Percentiles rank a stretch among this genome's conserved stretches.
phyloP scores from a whole-genome alignment of 495 filamentous ascomycete species.

The Haplographium delicatum region DNA sequence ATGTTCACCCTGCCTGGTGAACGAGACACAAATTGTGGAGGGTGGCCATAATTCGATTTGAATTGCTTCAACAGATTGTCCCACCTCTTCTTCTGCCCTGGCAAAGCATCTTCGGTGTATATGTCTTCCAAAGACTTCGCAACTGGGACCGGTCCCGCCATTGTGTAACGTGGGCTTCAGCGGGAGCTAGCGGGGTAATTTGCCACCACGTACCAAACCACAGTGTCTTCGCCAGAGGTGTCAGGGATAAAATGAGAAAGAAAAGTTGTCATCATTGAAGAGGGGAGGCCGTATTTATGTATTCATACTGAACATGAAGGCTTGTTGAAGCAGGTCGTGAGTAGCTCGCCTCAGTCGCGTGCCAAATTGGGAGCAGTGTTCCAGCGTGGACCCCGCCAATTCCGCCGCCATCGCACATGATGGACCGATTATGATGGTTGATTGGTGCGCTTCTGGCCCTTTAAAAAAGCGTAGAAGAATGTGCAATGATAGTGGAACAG shows the following conservation, averaged over 20 bases:
- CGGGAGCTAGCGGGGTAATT: conserved; percentile 6
- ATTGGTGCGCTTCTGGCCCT: conserved; percentile 19
- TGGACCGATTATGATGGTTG: conserved; percentile 3
- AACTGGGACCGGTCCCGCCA: conserved; percentile 54
- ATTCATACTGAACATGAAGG: no score
- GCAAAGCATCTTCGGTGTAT: conserved; percentile 59
- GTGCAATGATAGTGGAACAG: no score
- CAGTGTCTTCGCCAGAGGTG: no score
- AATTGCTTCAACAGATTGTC: conserved; percentile 66
- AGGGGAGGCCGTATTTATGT: no score
- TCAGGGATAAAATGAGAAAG: no score
- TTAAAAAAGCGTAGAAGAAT: no score
- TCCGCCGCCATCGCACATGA: not conserved
- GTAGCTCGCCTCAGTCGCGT: no score
- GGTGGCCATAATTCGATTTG: conserved; percentile 60
- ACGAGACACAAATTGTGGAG: conserved; percentile 76
- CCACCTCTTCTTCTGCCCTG: conserved; percentile 61
- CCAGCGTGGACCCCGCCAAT: conserved; percentile 1
- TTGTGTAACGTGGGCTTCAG: conserved; percentile 26
- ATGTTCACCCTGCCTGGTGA: conserved; percentile 96
- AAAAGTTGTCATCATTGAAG: no score
- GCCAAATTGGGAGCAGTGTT: no score
- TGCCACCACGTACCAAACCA: no score
- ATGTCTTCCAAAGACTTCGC: conserved; percentile 58
- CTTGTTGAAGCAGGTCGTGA: no score